Evolutionary conservation across 1,139 yeast species (phyloP).

Genomic region (Meyerozyma guilliermondii): DNA sequence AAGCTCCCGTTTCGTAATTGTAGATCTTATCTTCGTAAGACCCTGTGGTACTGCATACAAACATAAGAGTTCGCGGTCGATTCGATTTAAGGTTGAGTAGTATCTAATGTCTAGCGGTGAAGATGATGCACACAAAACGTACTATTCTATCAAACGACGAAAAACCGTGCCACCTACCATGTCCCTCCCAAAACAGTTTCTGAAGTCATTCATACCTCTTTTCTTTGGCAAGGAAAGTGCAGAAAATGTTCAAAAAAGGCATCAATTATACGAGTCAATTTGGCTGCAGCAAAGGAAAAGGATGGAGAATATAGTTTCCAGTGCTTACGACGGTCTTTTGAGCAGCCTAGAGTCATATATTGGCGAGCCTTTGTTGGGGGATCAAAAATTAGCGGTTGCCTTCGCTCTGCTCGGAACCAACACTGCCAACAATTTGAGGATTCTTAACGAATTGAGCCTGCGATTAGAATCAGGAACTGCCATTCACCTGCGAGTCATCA

Average conservation of each 20-base stretch:
- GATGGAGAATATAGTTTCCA: conserved; percentile 33
- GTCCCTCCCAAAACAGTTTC: neutral
- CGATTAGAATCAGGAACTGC: conserved; percentile 14
- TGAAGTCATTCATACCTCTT: conserved; percentile 27
- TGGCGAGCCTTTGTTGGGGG: conserved; percentile 9
- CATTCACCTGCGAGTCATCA: conserved; percentile 24
- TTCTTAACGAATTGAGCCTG: conserved; percentile 37
- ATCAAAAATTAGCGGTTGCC: conserved; percentile 33
- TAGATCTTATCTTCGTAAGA: too few relatives aligned
- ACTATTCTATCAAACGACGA: conserved; percentile 1
- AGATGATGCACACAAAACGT: conserved; percentile 1
- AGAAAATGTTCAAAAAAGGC: conserved; percentile 30
- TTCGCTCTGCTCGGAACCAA: conserved; percentile 51
- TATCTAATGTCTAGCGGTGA: neutral
- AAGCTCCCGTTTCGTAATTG: too few relatives aligned
- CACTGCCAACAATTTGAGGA: conserved; percentile 49
- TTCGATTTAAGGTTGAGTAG: neutral
- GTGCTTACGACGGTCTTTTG: conserved; percentile 35
- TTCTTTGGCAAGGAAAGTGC: conserved; percentile 37
- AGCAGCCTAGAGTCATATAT: conserved; percentile 27
- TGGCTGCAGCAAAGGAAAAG: conserved; percentile 34
- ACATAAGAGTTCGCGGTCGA: too few relatives aligned
- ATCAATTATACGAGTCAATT: conserved; percentile 29
- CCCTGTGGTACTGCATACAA: too few relatives aligned
- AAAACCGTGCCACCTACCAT: neutral